phyloP scores from a whole-genome alignment of 2,329 filamentous ascomycete genomes.

The Coniochaeta ligniaria region DNA sequence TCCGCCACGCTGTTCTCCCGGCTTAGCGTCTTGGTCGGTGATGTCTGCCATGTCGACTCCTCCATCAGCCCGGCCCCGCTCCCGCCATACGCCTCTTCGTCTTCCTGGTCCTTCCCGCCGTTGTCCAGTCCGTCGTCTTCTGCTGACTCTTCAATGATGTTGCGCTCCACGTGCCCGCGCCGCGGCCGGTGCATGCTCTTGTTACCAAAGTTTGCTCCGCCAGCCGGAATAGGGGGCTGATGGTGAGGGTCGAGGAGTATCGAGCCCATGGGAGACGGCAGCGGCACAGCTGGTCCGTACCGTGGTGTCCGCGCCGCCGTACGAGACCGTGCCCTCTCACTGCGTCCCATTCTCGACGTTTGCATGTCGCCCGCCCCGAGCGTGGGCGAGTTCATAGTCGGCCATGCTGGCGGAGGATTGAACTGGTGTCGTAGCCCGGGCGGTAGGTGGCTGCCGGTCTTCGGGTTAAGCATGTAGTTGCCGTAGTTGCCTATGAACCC shows the following conservation, averaged over 20 bases:
- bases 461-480: constrained; percentile 71
- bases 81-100: constrained; percentile 50
- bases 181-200: constrained; percentile 41
- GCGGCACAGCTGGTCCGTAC: constrained; percentile 35
- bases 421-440: constrained; percentile 53
- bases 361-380: constrained; percentile 30
- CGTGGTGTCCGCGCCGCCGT: constrained; percentile 30
- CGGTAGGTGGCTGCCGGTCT: constrained; percentile 55
- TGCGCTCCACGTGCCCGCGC: constrained; percentile 31
- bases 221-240: constrained; percentile 44
- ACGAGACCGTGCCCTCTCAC: constrained; percentile 35
- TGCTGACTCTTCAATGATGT: constrained; percentile 48
- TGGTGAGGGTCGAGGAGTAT: constrained; percentile 70
- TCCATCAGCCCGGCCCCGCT: constrained; percentile 37
- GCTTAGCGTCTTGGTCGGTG: constrained; percentile 41
- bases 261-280: constrained; percentile 61
- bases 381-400: constrained; percentile 59
- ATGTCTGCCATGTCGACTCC: constrained; percentile 54
- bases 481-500: constrained; percentile 92
- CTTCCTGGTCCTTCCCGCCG: constrained; percentile 43
- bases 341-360: constrained; percentile 37
- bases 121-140: constrained; percentile 35
- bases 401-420: constrained; percentile 69
- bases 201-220: constrained; percentile 29
- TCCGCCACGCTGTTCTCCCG: constrained; percentile 43